Base-by-base conservation (phyloP, 23 red algal species). In the Cyanidioschyzon merolae region DNA sequence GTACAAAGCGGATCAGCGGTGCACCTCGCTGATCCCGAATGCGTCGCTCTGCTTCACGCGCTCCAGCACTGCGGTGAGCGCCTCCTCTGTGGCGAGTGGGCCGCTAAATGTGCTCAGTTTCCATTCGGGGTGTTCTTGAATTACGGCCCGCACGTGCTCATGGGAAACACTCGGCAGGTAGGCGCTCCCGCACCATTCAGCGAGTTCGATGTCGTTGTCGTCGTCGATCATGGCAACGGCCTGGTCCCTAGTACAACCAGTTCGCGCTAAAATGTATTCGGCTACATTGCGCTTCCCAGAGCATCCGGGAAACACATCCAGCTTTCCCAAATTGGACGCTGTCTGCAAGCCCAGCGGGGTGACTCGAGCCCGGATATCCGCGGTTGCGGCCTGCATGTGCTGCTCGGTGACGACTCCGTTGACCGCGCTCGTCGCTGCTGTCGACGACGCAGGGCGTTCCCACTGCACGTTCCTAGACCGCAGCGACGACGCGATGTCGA, bases 201-300 rank as follows among this genome's bases (percentile, higher is more conserved):
- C 92, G 26, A 96, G 57, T 25, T 89, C 84, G 30, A 96, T 16
- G 76, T 96, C 92, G 68, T 96, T 96, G 36, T 96, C 88, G 78
- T 96, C 92, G 68, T 96, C 92, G 76, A 96, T 86, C 37, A 89
- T 2, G 1, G 85, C 85, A 41, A 88, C 82, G 2, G 84, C 51
- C 38, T 88, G 40, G 18, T 32, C 50, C 17, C 76, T 0, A 3
- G 51, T 58, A 18, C 84, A 57, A 41, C 31, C 25, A 37, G 59
- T 34, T 26, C 45, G 35, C 18, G 68, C 21, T 45, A 96, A 41
- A 39, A 96, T 58, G 26, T 89, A 59, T 18, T 80, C 27, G 15
- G 92, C 92, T 17, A 88, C 92, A 38, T 83, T 83, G 25, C 81
- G 77, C 41, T 96, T 96, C n/a, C 92, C 92, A 0, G 88, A 82